Evolutionary conservation across 768 basidiomycete genomes (phyloP).

Genomic region (Phanerochaete carnosa): DNA sequence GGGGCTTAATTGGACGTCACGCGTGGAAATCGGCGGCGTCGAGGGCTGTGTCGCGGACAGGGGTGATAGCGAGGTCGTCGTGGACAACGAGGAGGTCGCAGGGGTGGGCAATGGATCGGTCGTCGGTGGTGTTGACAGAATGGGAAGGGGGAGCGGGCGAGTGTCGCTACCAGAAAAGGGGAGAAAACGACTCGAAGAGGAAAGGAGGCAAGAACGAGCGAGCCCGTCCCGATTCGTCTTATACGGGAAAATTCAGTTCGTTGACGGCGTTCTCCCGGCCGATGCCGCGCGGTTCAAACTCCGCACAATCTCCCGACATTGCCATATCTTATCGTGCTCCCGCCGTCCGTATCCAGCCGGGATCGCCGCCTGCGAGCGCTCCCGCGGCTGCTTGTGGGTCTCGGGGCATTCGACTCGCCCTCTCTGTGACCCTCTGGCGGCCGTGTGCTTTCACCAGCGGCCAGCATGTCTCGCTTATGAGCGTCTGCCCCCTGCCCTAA

Average conservation of each 20-base stretch:
- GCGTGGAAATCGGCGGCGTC: not conserved
- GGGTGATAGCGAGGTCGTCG: slow-evolving; percentile 2
- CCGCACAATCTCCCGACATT: slow-evolving; percentile 3
- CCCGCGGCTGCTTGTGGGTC: not conserved
- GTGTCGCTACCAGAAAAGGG: slow-evolving; percentile 13
- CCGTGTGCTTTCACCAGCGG: not conserved
- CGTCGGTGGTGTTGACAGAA: slow-evolving; percentile 10
- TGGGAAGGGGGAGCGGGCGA: slow-evolving; percentile 8
- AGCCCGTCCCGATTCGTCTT: slow-evolving; percentile 12
- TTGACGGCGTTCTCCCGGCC: slow-evolving; percentile 5
- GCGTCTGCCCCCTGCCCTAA: slow-evolving; percentile 6
- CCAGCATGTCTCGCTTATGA: not conserved
- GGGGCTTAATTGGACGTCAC: not conserved
- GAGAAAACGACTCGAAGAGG: slow-evolving; percentile 19
- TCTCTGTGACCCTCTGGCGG: not conserved
- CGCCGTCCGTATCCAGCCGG: not conserved
- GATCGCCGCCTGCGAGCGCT: not conserved
- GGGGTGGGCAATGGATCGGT: not conserved
- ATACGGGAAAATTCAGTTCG: slow-evolving; percentile 7
- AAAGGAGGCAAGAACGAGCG: slow-evolving; percentile 14
- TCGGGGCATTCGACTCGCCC: not conserved
- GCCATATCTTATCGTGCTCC: slow-evolving; percentile 5
- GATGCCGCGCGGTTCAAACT: slow-evolving; percentile 4
- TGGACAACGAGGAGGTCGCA: slow-evolving; percentile 1
- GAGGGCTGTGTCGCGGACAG: not conserved